Percentiles rank a stretch among this genome's conserved stretches.
Evolutionary conservation across 306 rosid species (phyloP).

Genomic region (Medicago ruthenica): DNA sequence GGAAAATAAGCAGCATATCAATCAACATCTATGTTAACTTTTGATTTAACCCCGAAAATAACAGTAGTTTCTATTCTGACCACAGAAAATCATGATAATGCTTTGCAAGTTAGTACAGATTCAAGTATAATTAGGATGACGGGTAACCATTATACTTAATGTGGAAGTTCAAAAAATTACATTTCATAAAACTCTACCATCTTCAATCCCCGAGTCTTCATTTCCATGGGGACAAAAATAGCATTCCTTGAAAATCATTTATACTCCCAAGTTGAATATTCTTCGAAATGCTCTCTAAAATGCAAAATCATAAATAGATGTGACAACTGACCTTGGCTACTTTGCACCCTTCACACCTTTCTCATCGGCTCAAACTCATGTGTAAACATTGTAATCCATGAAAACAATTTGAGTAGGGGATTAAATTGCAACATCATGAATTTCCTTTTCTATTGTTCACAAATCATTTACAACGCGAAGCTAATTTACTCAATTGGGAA

Average conservation of each 20-base stretch:
- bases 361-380: constrained; percentile 31
- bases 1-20: constrained; percentile 30
- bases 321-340: constrained; percentile 11
- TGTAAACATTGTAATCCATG: constrained; percentile 24
- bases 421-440: constrained; percentile 13
- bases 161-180: neutral
- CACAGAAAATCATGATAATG: constrained; percentile 6
- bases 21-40: constrained; percentile 18
- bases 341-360: constrained; percentile 33
- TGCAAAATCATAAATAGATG: constrained; percentile 28
- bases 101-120: constrained; percentile 26
- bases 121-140: constrained; percentile 7
- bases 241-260: constrained; percentile 11
- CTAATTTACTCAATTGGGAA: constrained; percentile 23
- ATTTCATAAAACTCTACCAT: constrained; percentile 6
- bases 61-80: constrained; percentile 31
- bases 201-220: constrained; percentile 9
- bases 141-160: constrained; percentile 6
- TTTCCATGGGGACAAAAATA: constrained; percentile 20
- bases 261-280: constrained; percentile 14
- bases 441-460: constrained; percentile 36
- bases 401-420: constrained; percentile 25
- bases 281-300: constrained; percentile 40
- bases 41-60: neutral
- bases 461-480: constrained; percentile 34